Evolutionary conservation across 805 yeast genomes (phyloP).

Genomic region (Myxozyma kluyveri): DNA sequence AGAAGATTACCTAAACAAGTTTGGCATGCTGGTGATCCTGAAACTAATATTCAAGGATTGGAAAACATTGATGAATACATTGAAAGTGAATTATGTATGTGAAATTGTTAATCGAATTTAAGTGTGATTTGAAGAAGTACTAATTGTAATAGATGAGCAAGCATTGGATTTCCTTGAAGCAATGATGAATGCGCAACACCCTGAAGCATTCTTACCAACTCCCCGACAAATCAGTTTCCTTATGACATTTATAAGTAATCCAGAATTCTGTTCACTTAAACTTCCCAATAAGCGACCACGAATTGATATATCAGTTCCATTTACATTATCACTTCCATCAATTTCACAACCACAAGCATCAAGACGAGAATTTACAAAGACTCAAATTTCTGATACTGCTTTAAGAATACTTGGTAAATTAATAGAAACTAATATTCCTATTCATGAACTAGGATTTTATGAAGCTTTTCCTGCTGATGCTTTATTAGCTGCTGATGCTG

Average conservation of each 20-base stretch:
- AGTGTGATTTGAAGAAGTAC: neutral
- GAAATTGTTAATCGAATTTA: neutral
- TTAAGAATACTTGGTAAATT: constrained; percentile 6
- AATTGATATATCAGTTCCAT: neutral
- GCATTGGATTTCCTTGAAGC: constrained; percentile 20
- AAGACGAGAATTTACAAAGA: constrained; percentile 1
- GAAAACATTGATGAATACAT: constrained; percentile 20
- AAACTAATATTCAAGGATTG: constrained; percentile 5
- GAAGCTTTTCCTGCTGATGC: constrained; percentile 7
- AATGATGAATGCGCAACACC: constrained; percentile 14
- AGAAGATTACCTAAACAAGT: neutral
- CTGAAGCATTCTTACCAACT: constrained; percentile 18
- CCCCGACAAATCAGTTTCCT: constrained; percentile 15
- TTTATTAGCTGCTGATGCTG: neutral
- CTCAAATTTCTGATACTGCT: constrained; percentile 9
- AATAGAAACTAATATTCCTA: constrained; percentile 10
- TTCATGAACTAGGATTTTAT: constrained; percentile 17
- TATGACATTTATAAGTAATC: constrained; percentile 22
- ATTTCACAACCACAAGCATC: neutral
- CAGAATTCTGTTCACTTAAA: constrained; percentile 10
- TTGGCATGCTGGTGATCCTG: constrained; percentile 18
- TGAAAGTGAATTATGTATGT: constrained; percentile 25
- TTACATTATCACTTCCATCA: neutral
- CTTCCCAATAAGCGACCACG: neutral
- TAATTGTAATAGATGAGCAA: constrained; percentile 9